Evolutionary conservation across 352 stramenopile species (phyloP).

Genomic region (Globisporangium okanoganense): DNA sequence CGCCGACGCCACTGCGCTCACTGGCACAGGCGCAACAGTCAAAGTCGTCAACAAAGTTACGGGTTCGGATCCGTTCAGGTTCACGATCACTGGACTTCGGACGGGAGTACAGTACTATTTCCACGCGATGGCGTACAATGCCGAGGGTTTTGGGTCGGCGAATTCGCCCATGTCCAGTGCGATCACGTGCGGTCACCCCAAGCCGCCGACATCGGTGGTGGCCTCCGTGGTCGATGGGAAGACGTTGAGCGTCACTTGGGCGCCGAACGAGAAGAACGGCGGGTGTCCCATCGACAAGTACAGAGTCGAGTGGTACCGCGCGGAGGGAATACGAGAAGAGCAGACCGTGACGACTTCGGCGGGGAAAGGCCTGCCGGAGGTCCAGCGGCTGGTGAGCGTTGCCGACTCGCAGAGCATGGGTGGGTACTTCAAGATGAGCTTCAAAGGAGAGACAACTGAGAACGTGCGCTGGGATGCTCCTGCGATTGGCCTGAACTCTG

Average conservation of each 20-base stretch:
- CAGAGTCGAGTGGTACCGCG: slow-evolving; percentile 74
- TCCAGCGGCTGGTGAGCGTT: slow-evolving; percentile 57
- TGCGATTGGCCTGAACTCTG: slow-evolving; percentile 47
- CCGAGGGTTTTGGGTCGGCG: slow-evolving; percentile 47
- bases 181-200: slow-evolving; percentile 49
- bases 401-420: slow-evolving; percentile 48
- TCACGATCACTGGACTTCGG: slow-evolving; percentile 50
- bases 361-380: slow-evolving; percentile 56
- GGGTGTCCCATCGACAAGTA: slow-evolving; percentile 60
- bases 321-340: slow-evolving; percentile 46
- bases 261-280: slow-evolving; percentile 21
- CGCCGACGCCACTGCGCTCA: slow-evolving; percentile 40
- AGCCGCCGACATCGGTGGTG: slow-evolving; percentile 35
- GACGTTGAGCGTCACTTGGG: slow-evolving; percentile 51
- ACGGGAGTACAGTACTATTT: slow-evolving; percentile 64
- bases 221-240: slow-evolving; percentile 54
- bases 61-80: slow-evolving; percentile 89
- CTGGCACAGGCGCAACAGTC: slow-evolving; percentile 58
- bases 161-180: slow-evolving; percentile 59
- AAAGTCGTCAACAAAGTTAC: slow-evolving; percentile 79
- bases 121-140: slow-evolving; percentile 83
- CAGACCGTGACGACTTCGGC: slow-evolving; percentile 80
- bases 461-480: slow-evolving; percentile 70
- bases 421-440: slow-evolving; percentile 68
- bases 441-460: slow-evolving; percentile 50